Evolutionary conservation across 1,284 basidiomycete genomes (phyloP), one percentile per base, ranked within the genome.

Genomic region (Marasmius sp.): DNA sequence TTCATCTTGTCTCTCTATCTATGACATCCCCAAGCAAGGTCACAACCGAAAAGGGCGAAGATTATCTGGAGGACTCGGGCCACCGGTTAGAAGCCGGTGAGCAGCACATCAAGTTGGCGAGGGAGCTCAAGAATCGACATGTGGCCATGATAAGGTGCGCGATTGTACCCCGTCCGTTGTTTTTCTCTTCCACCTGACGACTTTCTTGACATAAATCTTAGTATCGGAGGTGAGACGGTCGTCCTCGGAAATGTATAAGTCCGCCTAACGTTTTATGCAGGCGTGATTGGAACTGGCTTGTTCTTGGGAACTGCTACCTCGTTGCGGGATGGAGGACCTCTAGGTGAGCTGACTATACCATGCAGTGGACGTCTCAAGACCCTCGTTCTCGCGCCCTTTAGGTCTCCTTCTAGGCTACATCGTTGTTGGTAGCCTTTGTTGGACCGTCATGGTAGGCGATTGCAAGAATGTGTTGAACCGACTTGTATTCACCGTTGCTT

Each of bases 231-330:
- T 67, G 49, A 18, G 62, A 61, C 22, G 59, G 43, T 33, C 33
- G 27, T 27, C 27, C 2, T 27, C 27, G 27, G 27, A 27, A 27
- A 27, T 27, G 5, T 27, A 27, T 27, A 27, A 27, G 27, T 5
- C 27, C 27, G 5, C 27, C 27, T 27, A 2, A 27, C 27, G 14
- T 2, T 27, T 41, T 45, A 27, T 12, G 20, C 18, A 60, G 71
- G 90, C 76, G 91, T 92, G 62, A 92, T 92, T 66, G 91, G 90
- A 60, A 92, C 89, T 59, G 85, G 80, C 66, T 75, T 83, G 20
- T 82, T 80, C 62, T 57, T 69, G 48, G 64, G 89, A 58, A 90
- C 88, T 10, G 87, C 84, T 3, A 80, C 61, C 53, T 75, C 86
- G 33, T 74, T 91, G 18, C 68, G 64, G 33, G 71, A 81, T 62